Conservation (phyloP, 495 filamentous ascomycete genomes). For the Hypoxylon intermedium region DNA sequence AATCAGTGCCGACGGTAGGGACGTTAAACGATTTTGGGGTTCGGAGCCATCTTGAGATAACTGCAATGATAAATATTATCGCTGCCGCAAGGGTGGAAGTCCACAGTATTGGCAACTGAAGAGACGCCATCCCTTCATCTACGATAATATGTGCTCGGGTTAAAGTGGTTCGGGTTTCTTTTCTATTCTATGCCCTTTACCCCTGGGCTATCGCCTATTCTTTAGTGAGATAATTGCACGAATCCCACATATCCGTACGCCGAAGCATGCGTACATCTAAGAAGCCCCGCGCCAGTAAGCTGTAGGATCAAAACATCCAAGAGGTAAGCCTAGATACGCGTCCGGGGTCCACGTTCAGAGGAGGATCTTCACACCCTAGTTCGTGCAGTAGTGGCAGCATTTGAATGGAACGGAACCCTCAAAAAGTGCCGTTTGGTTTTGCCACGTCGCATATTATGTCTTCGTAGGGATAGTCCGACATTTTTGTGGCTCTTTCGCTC, state of each 20-base stretch:
- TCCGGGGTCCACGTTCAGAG: neutral
- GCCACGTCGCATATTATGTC: constrained; percentile 21
- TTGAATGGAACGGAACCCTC: neutral
- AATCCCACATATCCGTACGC: too few species aligned
- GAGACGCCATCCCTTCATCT: constrained; percentile 15
- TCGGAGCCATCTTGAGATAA: constrained; percentile 17
- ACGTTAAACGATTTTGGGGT: constrained; percentile 26
- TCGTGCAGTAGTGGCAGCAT: constrained; percentile 14
- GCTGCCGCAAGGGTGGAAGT: constrained; percentile 12
- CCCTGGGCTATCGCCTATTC: too few species aligned
- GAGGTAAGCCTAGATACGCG: neutral
- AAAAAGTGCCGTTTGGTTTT: constrained; percentile 1
- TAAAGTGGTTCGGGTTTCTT: too few species aligned
- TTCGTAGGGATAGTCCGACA: neutral
- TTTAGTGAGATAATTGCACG: too few species aligned
- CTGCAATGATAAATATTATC: constrained; percentile 15
- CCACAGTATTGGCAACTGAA: constrained; percentile 25
- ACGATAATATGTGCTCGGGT: too few species aligned
- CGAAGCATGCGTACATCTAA: neutral
- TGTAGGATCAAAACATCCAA: neutral
- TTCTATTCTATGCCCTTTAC: too few species aligned
- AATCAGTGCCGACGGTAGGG: constrained; percentile 29
- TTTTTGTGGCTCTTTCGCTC: neutral
- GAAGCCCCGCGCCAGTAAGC: neutral
- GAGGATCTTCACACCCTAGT: constrained; percentile 10